These are phyloP conservation scores for Gyromitra esculenta DNA, from an alignment of 2,329 filamentous ascomycete genomes.

Conservation along the genomic window DNA sequence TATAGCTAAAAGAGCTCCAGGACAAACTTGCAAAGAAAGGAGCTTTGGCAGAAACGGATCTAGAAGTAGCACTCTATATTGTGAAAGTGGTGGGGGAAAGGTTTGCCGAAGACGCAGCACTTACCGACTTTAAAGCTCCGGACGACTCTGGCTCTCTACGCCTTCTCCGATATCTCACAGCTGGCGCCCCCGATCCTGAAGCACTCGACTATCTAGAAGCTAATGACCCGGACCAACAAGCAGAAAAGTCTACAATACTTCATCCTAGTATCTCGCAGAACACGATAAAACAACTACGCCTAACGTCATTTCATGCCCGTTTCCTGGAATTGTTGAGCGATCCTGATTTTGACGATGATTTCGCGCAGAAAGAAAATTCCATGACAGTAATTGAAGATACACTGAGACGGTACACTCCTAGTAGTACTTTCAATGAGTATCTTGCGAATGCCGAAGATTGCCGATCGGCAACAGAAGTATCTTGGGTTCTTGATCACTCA, in stretches of 20 bases:
- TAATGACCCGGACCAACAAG: slow-evolving; percentile 13
- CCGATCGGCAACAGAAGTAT: slow-evolving; percentile 56
- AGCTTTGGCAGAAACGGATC: slow-evolving; percentile 53
- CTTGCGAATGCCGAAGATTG: slow-evolving; percentile 60
- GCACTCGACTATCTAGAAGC: slow-evolving; percentile 45
- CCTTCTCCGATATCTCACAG: slow-evolving; percentile 46
- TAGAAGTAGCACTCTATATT: slow-evolving; percentile 56
- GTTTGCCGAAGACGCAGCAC: slow-evolving; percentile 16
- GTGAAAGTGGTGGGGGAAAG: slow-evolving; percentile 50
- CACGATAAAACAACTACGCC: slow-evolving; percentile 39
- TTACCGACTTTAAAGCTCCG: slow-evolving; percentile 43
- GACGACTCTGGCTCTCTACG: slow-evolving; percentile 41
- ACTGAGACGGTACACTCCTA: slow-evolving; percentile 58
- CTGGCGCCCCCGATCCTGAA: slow-evolving; percentile 29
- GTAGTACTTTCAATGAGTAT: slow-evolving; percentile 60
- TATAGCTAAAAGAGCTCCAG: slow-evolving; percentile 54
- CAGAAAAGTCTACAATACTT: slow-evolving; percentile 21
- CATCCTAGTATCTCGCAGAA: slow-evolving; percentile 34
- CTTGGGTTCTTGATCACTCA: slow-evolving; percentile 58
- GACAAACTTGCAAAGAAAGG: slow-evolving; percentile 52
- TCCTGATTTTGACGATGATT: slow-evolving; percentile 58
- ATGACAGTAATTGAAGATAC: slow-evolving; percentile 59
- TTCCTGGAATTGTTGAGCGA: slow-evolving; percentile 42
- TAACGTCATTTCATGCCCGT: slow-evolving; percentile 49
- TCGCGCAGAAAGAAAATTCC: slow-evolving; percentile 58